Base-by-base conservation (phyloP, 176 grass and related monocot genomes). In the Lolium multiflorum region DNA sequence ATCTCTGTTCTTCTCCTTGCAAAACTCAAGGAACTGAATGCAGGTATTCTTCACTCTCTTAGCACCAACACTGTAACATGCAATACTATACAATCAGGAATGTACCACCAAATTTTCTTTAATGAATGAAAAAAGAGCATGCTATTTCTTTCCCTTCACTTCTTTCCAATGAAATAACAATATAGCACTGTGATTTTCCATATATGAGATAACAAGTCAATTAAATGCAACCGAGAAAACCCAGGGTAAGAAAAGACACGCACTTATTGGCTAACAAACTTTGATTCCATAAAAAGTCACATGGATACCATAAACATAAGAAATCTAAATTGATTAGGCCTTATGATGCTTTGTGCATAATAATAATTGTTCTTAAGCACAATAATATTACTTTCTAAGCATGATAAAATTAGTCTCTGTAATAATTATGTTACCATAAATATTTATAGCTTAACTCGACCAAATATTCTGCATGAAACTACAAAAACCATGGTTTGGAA, bases 41-140 rank as follows among this genome's bases (percentile, higher is more conserved):
- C 89, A 92, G 3, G 81, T 84, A 9, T 87, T 58, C 50, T 73
- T 89, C 15, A 94, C 88, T 58, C 86, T 90, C 50, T 76, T 38
- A 31, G 89, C 89, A 43, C 94, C 94, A 52, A 97, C 85, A 76
- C 94, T 97, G 76, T 24, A 83, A 87, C 48, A 64, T 25, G 16
- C 17, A 85, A 38, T 51, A 64, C 86, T 56, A 66, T 11, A 75
- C 28, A 81, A 75, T 73, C 49, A 82, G 18, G 56, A 87, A 63
- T 3, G 12, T 17, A 3, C 38, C 51, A 41, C 1, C 66, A 71
- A 82, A 78, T 4, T 56, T 56, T 44, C 4, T 83, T 73, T 22
- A 55, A 61, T 39, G 17, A 39, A 70, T 28, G 61, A 78, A 59
- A 7, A 17, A 11, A 59, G 12, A 8, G 0, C 14, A 28, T 75